phyloP scores from a whole-genome alignment of 148 eudicot genomes.

The Rhododendron williamsianum region DNA sequence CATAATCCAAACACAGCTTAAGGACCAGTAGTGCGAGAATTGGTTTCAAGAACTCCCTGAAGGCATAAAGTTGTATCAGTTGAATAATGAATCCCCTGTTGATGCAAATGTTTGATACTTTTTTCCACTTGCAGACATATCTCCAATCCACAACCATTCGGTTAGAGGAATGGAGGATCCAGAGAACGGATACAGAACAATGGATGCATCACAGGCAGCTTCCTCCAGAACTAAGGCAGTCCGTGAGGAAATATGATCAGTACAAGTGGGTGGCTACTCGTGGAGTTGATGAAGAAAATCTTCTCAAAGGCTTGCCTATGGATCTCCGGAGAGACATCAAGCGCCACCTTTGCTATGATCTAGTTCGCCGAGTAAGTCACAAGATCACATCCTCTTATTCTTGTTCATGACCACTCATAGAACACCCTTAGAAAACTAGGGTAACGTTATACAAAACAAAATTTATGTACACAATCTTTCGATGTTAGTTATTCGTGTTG shows the following conservation, averaged over 20 bases:
- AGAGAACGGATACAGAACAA: conserved; percentile 71
- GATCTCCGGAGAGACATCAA: conserved; percentile 82
- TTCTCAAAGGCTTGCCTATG: conserved; percentile 65
- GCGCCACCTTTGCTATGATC: conserved; percentile 80
- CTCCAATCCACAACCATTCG: conserved; percentile 70
- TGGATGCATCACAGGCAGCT: conserved; percentile 94
- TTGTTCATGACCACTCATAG: background rate
- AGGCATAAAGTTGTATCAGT: background rate
- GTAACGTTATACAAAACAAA: background rate
- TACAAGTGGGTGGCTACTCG: conserved; percentile 81
- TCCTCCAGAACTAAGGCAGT: conserved; percentile 53
- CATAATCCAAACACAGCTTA: background rate
- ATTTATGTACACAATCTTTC: background rate
- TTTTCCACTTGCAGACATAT: conserved; percentile 45
- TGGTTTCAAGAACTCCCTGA: background rate
- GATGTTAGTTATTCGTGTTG: background rate
- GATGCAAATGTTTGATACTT: background rate
- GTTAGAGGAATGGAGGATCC: conserved; percentile 85
- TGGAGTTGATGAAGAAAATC: conserved; percentile 71
- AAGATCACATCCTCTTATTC: background rate
- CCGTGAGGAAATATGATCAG: conserved; percentile 67
- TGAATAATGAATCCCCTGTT: background rate
- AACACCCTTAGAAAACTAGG: background rate
- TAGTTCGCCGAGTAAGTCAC: conserved; percentile 67
- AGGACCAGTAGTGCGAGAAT: background rate